These are phyloP conservation scores for Fusarium sp. DNA, from an alignment of 2,329 filamentous ascomycete genomes.

Conservation along the genomic window DNA sequence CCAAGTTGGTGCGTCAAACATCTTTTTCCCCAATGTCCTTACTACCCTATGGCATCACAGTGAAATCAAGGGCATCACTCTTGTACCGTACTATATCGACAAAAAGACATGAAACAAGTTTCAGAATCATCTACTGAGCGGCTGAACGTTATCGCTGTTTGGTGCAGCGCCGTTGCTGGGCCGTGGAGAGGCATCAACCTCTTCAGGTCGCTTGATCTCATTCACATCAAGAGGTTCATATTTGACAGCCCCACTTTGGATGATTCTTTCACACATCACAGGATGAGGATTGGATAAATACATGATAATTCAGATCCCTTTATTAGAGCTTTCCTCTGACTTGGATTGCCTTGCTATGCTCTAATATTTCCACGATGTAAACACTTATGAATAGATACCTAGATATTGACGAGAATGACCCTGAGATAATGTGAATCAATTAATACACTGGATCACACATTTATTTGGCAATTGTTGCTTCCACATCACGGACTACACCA, in stretches of 20 bases:
- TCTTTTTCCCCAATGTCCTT: not conserved
- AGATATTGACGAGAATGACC: not conserved
- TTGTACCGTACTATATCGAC: not conserved
- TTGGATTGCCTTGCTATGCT: not conserved
- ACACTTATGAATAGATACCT: not conserved
- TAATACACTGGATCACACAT: not conserved
- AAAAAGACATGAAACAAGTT: not conserved
- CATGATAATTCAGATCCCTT: not conserved
- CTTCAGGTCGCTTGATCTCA: not conserved
- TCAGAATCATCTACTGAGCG: not conserved
- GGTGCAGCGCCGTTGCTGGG: not conserved
- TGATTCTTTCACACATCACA: not conserved
- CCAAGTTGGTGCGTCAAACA: not conserved
- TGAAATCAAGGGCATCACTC: not conserved
- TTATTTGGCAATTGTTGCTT: too few species aligned
- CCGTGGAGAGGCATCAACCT: not conserved
- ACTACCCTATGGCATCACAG: not conserved
- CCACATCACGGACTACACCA: not conserved
- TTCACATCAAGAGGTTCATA: not conserved
- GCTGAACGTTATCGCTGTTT: fast-evolving
- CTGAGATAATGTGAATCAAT: not conserved
- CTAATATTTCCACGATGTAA: not conserved
- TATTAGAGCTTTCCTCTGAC: not conserved
- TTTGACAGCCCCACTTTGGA: not conserved
- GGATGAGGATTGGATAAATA: not conserved